phyloP scores from a whole-genome alignment of 441 rosid species.

The Brassica balearica region DNA sequence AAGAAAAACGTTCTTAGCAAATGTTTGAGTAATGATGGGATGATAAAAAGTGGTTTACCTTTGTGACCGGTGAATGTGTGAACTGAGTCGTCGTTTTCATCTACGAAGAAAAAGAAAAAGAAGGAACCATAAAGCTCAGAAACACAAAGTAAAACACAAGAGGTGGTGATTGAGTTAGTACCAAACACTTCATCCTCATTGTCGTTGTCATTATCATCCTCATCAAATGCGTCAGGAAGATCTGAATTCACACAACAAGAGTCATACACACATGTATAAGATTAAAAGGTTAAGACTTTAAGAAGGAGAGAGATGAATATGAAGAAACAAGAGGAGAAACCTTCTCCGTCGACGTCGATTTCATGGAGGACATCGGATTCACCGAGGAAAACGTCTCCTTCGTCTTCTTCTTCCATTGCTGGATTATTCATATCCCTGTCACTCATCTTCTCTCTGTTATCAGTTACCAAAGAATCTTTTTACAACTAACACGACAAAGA shows the following conservation, averaged over 20 bases:
- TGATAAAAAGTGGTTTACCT: slow-evolving; percentile 46
- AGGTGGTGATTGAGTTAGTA: slow-evolving; percentile 21
- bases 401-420: slow-evolving; percentile 46
- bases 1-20: background rate
- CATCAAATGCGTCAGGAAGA: slow-evolving; percentile 80
- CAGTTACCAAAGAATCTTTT: too few relatives aligned
- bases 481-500: background rate
- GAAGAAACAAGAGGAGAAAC: slow-evolving; percentile 35
- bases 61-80: slow-evolving; percentile 91
- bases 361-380: slow-evolving; percentile 77
- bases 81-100: slow-evolving; percentile 75
- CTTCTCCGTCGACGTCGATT: slow-evolving; percentile 77
- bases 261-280: background rate
- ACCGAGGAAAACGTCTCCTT: slow-evolving; percentile 75
- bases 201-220: slow-evolving; percentile 46
- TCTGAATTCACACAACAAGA: slow-evolving; percentile 44
- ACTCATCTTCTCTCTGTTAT: slow-evolving; percentile 22
- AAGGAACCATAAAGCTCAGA: background rate
- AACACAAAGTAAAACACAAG: background rate
- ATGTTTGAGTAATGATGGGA: too few relatives aligned
- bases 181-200: slow-evolving; percentile 52
- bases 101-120: slow-evolving; percentile 28
- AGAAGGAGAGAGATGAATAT: background rate
- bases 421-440: slow-evolving; percentile 47
- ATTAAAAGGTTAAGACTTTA: background rate